Evolutionary conservation across 371 early-diverging fungal genomes (phyloP), one percentile per base, ranked within the genome.

Genomic region (Rhizopus sp.): DNA sequence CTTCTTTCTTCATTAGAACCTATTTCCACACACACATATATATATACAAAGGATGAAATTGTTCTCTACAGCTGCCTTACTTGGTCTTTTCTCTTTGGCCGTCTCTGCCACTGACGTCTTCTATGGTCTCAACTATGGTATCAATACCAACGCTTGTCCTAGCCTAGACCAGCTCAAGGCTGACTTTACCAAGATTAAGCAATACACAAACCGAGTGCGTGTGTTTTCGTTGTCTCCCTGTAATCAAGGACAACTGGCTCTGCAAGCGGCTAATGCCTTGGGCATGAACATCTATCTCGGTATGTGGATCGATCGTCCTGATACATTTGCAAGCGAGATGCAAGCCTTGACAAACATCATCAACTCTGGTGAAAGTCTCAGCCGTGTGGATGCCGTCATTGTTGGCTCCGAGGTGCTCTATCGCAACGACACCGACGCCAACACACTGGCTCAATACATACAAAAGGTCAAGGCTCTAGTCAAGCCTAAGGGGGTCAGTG

Each of bases 371-470:
- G 16, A 29, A 17, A 41, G 44, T 5, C 52, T 56, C 13, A 55
- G 23, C 58, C 79, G 75, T 10, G 83, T 86, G 3, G 68, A 72
- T 33, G 78, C 73, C 13, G 60, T 85, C 37, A 77, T 86, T 57
- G 85, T 84, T 17, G 88, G 88, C 13, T 86, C 82, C 35, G 86
- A 87, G 41, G 80, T 80, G 4, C 65, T 86, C 10, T 86, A 85
- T 57, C 80, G 88, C 64, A 55, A 72, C 29, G 82, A 83, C 3
- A 69, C 78, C 44, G 73, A 74, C 58, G 62, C 55, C 0, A 62
- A 70, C 23, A 50, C 69, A 13, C 58, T 78, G 57, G 60, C 61
- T 1, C 67, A 72, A 4, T 80, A 79, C 37, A 64, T 76, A 35
- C 50, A 54, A 8, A 50, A 73, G 13, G 72, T 73, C 42, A 68